These are phyloP conservation scores for Penicillium paneum DNA, from an alignment of 2,329 filamentous ascomycete species.

Conservation along the genomic window DNA sequence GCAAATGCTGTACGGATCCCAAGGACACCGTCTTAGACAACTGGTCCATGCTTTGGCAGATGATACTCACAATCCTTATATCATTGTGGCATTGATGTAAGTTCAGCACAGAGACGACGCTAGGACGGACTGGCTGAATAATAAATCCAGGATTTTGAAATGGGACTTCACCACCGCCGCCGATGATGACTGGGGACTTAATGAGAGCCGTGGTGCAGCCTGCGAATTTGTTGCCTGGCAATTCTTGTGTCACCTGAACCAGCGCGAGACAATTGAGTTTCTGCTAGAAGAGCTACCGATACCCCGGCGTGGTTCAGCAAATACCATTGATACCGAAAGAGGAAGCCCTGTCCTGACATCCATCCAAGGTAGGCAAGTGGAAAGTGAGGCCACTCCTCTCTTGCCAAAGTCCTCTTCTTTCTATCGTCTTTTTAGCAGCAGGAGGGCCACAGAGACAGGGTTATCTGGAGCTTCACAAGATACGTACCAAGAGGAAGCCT, in stretches of 20 bases:
- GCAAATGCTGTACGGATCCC: constrained; percentile 40
- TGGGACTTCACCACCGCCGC: constrained; percentile 54
- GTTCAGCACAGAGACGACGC: constrained; percentile 14
- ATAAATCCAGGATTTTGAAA: constrained; percentile 50
- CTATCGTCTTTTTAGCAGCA: constrained; percentile 33
- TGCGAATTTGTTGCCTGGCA: constrained; percentile 64
- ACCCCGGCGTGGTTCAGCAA: constrained; percentile 20
- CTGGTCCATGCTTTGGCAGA: constrained; percentile 41
- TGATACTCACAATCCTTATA: constrained; percentile 43
- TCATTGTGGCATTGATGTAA: constrained; percentile 53
- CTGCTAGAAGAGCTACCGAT: constrained; percentile 52
- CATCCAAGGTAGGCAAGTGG: constrained; percentile 7
- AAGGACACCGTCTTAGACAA: constrained; percentile 38
- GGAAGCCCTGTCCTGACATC: constrained; percentile 16
- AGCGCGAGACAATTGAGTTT: constrained; percentile 56
- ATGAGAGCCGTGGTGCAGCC: constrained; percentile 55
- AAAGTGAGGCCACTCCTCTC: constrained; percentile 32
- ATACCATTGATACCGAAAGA: constrained; percentile 21
- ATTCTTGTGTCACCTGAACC: constrained; percentile 55
- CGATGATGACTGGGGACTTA: constrained; percentile 54
- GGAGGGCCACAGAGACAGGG: constrained; percentile 28
- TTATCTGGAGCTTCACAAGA: constrained; percentile 51
- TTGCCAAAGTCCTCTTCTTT: constrained; percentile 24
- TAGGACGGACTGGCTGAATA: not conserved
- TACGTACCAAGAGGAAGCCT: constrained; percentile 45